A percentile compares a stretch with the other conserved stretches of the same genome.
phyloP scores from a whole-genome alignment of 169 alveolate genomes.

The Plasmodium coatneyi region DNA sequence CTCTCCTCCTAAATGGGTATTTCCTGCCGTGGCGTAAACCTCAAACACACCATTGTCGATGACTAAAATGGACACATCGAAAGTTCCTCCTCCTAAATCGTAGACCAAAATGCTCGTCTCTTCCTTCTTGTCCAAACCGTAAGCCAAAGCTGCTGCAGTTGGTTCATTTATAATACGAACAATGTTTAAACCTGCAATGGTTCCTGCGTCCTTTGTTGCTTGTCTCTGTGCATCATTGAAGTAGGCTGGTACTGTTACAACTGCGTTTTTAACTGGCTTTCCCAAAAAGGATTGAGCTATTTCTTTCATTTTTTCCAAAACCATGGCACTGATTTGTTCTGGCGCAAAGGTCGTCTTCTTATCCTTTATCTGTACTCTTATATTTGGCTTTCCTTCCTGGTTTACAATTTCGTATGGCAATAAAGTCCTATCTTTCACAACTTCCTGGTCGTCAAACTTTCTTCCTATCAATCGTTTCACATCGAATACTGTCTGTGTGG shows the following conservation, averaged over 20 bases:
- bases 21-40: slow-evolving; percentile 98
- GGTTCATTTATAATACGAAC: slow-evolving; percentile 98
- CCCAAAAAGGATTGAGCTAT: slow-evolving; percentile 98
- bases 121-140: slow-evolving; percentile 97
- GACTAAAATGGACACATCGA: slow-evolving; percentile 98
- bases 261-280: slow-evolving; percentile 95
- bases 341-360: slow-evolving; percentile 95
- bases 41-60: slow-evolving; percentile 98
- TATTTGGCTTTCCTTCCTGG: slow-evolving; percentile 95
- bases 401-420: slow-evolving; percentile 96
- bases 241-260: slow-evolving; percentile 98
- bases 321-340: slow-evolving; percentile 99
- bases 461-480: slow-evolving; percentile 99
- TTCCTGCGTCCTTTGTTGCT: slow-evolving; percentile 99
- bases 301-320: slow-evolving; percentile 96
- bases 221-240: slow-evolving; percentile 99
- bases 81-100: slow-evolving; percentile 99
- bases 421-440: slow-evolving; percentile 95
- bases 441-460: slow-evolving; percentile 95
- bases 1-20: slow-evolving; percentile 99
- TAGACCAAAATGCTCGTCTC: slow-evolving; percentile 97
- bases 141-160: slow-evolving; percentile 99
- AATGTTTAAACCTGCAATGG: slow-evolving; percentile 98
- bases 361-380: slow-evolving; percentile 93
- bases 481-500: slow-evolving; percentile 97